These are phyloP conservation scores for Paracamarosporium sp. DNA, from an alignment of 2,329 filamentous ascomycete species.

Conservation along the genomic window DNA sequence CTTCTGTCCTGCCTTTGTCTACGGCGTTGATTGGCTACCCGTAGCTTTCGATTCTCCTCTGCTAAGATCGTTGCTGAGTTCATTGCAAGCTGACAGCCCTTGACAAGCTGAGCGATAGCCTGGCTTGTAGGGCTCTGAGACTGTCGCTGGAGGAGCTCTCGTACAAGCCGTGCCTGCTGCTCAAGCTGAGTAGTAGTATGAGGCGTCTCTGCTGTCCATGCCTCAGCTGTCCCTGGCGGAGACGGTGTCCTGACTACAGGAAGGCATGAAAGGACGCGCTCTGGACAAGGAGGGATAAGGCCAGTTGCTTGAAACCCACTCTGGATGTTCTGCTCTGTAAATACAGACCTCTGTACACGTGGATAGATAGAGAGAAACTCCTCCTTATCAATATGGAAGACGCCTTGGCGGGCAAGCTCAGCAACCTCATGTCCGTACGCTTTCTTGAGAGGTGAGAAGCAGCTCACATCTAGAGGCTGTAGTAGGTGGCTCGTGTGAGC, in stretches of 20 bases:
- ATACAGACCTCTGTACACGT: not conserved
- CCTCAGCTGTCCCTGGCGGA: conserved; percentile 14
- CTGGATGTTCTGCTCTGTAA: conserved; percentile 18
- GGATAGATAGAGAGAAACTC: conserved; percentile 14
- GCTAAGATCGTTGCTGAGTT: conserved; percentile 9
- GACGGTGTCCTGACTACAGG: conserved; percentile 19
- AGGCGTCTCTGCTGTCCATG: conserved; percentile 24
- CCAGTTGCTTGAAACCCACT: conserved; percentile 21
- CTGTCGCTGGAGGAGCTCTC: conserved; percentile 8
- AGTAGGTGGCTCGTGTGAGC: too few relatives aligned
- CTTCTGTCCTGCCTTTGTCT: too few relatives aligned
- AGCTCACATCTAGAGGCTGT: not conserved
- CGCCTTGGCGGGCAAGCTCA: not conserved
- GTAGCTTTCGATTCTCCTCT: conserved; percentile 6
- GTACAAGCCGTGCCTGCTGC: conserved; percentile 22
- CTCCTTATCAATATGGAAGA: not conserved
- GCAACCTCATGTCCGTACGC: not conserved
- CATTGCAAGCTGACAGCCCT: conserved; percentile 16
- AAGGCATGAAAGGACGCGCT: conserved; percentile 23
- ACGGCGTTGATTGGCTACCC: too few relatives aligned
- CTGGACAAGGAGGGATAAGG: conserved; percentile 17
- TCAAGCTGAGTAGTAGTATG: conserved; percentile 24
- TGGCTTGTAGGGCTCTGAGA: conserved; percentile 23
- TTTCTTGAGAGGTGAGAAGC: not conserved
- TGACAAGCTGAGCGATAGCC: conserved; percentile 22